A percentile compares a stretch with the other conserved stretches of the same genome.
Evolutionary conservation across 2,329 filamentous ascomycete genomes (phyloP).

Genomic region (Dactylellina leptospora): DNA sequence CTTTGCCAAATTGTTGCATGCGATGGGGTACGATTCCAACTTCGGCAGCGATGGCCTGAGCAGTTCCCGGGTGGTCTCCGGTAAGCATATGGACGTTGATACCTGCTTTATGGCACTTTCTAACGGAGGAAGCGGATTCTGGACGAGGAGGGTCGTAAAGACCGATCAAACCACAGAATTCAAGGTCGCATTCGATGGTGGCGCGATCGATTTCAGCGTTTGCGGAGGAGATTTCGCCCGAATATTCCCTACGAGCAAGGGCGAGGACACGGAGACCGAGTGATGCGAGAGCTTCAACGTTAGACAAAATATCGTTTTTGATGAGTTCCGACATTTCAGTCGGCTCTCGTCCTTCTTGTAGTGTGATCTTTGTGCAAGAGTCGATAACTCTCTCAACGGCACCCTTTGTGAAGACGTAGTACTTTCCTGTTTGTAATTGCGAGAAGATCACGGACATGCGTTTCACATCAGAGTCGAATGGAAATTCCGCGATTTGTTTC

Average conservation of each 20-base stretch:
- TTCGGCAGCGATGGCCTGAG: conserved; percentile 78
- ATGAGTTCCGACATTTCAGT: conserved; percentile 59
- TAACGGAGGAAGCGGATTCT: conserved; percentile 77
- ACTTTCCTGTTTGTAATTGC: conserved; percentile 60
- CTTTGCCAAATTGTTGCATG: conserved; percentile 68
- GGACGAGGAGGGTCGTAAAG: conserved; percentile 86
- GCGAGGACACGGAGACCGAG: conserved; percentile 75
- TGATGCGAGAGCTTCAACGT: conserved; percentile 74
- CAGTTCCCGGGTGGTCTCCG: conserved; percentile 81
- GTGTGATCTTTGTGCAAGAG: conserved; percentile 67
- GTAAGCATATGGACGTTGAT: conserved; percentile 86
- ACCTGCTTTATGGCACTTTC: conserved; percentile 75
- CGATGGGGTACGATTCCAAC: conserved; percentile 78
- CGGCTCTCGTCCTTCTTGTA: conserved; percentile 62
- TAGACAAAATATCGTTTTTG: conserved; percentile 67
- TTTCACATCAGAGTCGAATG: conserved; percentile 78
- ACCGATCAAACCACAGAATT: conserved; percentile 79
- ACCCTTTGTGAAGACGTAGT: conserved; percentile 70
- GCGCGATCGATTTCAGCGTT: conserved; percentile 66
- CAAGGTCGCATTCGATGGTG: conserved; percentile 73
- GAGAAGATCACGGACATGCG: conserved; percentile 78
- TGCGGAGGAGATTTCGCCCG: conserved; percentile 58
- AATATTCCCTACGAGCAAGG: conserved; percentile 66
- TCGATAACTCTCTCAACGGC: conserved; percentile 76
- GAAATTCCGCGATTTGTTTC: conserved; percentile 72